Conservation (phyloP, 176 grass and related monocot species). For the Hordeum marinum region DNA sequence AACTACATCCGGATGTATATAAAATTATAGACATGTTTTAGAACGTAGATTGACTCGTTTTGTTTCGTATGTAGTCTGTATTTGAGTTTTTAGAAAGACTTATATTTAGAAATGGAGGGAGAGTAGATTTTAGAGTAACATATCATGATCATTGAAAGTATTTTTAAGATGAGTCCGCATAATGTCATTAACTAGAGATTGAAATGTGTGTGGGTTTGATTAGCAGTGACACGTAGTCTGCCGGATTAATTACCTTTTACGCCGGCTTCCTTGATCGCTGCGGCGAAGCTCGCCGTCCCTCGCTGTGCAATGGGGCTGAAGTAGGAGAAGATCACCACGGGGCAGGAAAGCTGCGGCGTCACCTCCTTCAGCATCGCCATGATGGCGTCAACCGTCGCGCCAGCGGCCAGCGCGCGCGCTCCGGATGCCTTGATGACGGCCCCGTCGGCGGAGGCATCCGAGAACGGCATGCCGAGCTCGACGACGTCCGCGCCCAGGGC, state of each 20-base stretch:
- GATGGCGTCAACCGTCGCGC: slow-evolving; percentile 31
- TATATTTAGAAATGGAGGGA: too few species aligned
- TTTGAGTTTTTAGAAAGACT: too few species aligned
- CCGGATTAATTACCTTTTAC: not conserved
- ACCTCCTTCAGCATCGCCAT: slow-evolving; percentile 77
- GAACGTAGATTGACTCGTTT: too few species aligned
- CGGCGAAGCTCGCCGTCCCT: slow-evolving; percentile 45
- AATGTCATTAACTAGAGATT: too few species aligned
- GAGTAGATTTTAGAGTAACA: too few species aligned
- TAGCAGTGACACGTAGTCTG: too few species aligned
- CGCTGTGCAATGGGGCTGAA: slow-evolving; percentile 54
- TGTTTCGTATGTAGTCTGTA: too few species aligned
- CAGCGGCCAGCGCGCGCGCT: slow-evolving; percentile 49
- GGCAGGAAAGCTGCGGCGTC: slow-evolving; percentile 68
- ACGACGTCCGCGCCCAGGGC: slow-evolving; percentile 72
- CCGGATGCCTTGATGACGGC: slow-evolving; percentile 69
- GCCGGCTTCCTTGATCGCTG: slow-evolving; percentile 44
- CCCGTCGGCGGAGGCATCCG: slow-evolving; percentile 68
- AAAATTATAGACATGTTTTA: too few species aligned
- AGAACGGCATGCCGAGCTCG: slow-evolving; percentile 80
- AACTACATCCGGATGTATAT: too few species aligned
- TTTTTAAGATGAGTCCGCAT: too few species aligned
- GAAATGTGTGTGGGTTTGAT: too few species aligned
- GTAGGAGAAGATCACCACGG: slow-evolving; percentile 72
- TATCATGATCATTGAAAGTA: too few species aligned